Evolutionary conservation across 345 rosid species (phyloP), one percentile per base, ranked within the genome.

Genomic region (Luvunga scandens): DNA sequence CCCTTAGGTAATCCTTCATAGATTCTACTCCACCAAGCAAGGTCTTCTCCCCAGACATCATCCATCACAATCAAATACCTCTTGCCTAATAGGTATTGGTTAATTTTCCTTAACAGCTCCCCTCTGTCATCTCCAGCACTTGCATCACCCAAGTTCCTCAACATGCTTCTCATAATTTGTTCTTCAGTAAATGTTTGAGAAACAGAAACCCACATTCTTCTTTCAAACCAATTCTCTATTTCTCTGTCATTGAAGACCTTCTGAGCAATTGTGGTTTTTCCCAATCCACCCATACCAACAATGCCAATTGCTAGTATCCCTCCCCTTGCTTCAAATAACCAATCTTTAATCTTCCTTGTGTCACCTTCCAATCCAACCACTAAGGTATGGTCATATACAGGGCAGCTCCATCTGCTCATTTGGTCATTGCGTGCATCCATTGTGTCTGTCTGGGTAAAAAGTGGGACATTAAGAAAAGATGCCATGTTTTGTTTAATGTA

Each of bases 21-120:
- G 42, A 86, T 81, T 79, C 77, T 81, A 38, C 25, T 57, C 88
- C 89, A 88, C 91, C 91, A 88, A 62, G 53, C 64, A 19, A 33
- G 48, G 66, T 76, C 73, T 60, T 34, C 56, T 36, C 79, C 65
- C 91, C 89, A 88, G 0, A 88, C 87, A 73, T 88, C 91, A 73
- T 83, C 81, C 83, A 81, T 72, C 50, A 83, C 84, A 24, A 78
- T 69, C 71, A 85, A 42, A 59, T 71, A 76, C 30, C 71, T 75
- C 65, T 62, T 76, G 36, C 69, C 73, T 13, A 45, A 48, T 7
- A 81, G 81, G 16, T 48, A 67, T 31, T 62, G 83, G 13, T 73
- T 60, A 64, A 85, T 83, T 75, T 81, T 81, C 36, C 60, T 79
- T 48, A 73, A 71, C 78, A 83, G 59, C 59, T 76, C 79, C 33